phyloP scores from a whole-genome alignment of 305 asterid species.

The Fraxinus ornus region DNA sequence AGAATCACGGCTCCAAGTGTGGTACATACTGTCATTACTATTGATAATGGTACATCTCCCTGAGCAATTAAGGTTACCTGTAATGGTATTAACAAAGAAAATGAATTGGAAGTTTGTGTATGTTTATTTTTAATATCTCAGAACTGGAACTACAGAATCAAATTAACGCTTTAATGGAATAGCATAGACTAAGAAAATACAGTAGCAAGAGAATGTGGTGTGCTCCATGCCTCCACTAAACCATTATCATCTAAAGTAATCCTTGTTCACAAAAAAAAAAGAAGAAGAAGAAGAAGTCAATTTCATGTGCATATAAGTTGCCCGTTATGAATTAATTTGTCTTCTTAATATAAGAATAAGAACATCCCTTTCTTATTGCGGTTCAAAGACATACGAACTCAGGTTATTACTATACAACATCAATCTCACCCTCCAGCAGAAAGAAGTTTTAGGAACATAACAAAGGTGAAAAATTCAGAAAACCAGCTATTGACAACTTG shows the following conservation, averaged over 20 bases:
- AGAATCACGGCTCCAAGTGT: conserved; percentile 86
- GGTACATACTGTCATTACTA: conserved; percentile 85
- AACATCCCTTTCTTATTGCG: background rate
- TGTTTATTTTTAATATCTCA: background rate
- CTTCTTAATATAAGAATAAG: too few relatives aligned
- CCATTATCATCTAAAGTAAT: background rate
- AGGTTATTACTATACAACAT: background rate
- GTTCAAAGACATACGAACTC: background rate
- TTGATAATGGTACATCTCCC: conserved; percentile 87
- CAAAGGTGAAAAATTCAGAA: background rate
- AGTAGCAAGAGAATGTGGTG: background rate
- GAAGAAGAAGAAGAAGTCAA: background rate
- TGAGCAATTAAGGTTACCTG: conserved; percentile 90
- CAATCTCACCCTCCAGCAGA: background rate
- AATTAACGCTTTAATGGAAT: background rate
- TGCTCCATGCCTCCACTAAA: background rate
- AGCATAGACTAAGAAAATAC: background rate
- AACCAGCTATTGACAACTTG: background rate
- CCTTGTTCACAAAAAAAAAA: background rate
- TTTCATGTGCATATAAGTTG: background rate
- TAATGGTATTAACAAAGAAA: conserved; percentile 41
- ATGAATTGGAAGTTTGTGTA: conserved; percentile 10
- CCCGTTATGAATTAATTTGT: background rate
- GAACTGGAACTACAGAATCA: background rate
- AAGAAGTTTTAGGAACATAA: background rate